These are phyloP conservation scores for Trifolium subterraneum DNA, from an alignment of 306 rosid species.

Conservation along the genomic window DNA sequence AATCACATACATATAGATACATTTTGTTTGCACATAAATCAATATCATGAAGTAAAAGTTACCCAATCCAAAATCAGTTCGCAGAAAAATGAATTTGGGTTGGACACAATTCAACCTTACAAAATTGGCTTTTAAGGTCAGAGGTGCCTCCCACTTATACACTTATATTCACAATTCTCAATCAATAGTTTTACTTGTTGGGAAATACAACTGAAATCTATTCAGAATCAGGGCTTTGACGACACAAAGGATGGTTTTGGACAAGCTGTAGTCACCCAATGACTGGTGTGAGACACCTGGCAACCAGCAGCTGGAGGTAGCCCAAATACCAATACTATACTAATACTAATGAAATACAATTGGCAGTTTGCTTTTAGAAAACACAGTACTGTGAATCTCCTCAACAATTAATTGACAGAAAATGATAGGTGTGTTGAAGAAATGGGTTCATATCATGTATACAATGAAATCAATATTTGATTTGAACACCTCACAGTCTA, in stretches of 20 bases:
- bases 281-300: background rate
- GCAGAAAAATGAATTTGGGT: background rate
- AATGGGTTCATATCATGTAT: background rate
- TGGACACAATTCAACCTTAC: background rate
- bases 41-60: constrained; percentile 8
- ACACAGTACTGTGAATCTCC: constrained; percentile 2
- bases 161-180: background rate
- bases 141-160: background rate
- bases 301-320: constrained; percentile 25
- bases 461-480: background rate
- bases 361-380: constrained; percentile 5
- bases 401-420: background rate
- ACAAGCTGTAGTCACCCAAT: constrained; percentile 22
- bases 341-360: constrained; percentile 1
- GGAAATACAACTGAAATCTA: constrained; percentile 11
- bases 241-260: background rate
- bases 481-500: background rate
- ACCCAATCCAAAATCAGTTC: constrained; percentile 14
- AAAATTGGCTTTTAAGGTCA: background rate
- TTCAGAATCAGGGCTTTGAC: constrained; percentile 6
- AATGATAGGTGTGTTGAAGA: background rate
- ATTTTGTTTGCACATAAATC: constrained; percentile 5
- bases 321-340: constrained; percentile 18
- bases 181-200: background rate
- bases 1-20: constrained; percentile 2